phyloP scores from a whole-genome alignment of 768 basidiomycete species.

The Mycena rosella region DNA sequence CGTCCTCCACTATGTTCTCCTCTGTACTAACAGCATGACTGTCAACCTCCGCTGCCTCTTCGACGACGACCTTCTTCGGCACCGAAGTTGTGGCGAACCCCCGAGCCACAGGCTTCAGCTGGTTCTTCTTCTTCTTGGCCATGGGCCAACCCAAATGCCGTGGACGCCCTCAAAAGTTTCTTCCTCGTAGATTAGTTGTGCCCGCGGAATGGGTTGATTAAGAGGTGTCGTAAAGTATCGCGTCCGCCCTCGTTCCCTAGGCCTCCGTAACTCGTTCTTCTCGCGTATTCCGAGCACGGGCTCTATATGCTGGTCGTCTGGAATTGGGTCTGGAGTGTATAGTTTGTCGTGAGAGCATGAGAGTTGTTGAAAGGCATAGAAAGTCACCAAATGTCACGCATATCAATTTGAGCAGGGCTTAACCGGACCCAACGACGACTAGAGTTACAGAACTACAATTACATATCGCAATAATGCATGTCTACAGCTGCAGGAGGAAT shows the following conservation, averaged over 20 bases:
- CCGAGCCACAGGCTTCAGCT: conserved; percentile 78
- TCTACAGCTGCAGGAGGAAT: conserved; percentile 22
- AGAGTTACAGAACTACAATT: conserved; percentile 22
- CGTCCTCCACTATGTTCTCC: conserved; percentile 37
- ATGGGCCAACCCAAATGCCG: conserved; percentile 49
- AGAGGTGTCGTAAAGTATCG: conserved; percentile 29
- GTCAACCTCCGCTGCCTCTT: conserved; percentile 34
- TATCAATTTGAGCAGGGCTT: background rate
- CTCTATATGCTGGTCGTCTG: conserved; percentile 28
- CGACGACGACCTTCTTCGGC: conserved; percentile 75
- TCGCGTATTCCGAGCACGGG: conserved; percentile 21
- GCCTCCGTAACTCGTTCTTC: conserved; percentile 4
- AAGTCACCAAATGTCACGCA: conserved; percentile 10
- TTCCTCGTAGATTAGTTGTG: conserved; percentile 15
- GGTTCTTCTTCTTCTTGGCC: conserved; percentile 90
- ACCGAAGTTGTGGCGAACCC: conserved; percentile 88
- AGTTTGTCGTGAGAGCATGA: conserved; percentile 38
- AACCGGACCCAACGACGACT: background rate
- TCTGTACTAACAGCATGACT: conserved; percentile 37
- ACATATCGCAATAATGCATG: conserved; percentile 33
- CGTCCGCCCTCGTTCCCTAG: conserved; percentile 21
- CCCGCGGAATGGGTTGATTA: conserved; percentile 22
- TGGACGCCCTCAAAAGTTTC: conserved; percentile 38
- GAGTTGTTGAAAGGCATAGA: conserved; percentile 29
- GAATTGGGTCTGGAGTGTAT: conserved; percentile 19